phyloP scores from a whole-genome alignment of 2,329 filamentous ascomycete species.

The Aspergillus pseudoviridinutans region DNA sequence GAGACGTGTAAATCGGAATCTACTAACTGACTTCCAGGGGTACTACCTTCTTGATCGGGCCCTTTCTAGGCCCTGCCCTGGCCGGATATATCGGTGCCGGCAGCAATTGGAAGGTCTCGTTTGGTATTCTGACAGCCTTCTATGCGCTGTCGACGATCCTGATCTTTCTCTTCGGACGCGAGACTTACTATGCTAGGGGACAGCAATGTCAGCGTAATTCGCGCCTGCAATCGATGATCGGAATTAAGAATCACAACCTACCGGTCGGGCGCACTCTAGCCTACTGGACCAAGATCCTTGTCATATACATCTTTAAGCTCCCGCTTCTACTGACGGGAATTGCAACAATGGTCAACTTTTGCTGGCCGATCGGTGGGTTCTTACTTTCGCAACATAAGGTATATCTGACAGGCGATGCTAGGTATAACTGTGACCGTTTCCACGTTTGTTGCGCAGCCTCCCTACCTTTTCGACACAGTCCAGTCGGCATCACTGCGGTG shows the following conservation, averaged over 20 bases:
- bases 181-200: slow-evolving; percentile 29
- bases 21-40: slow-evolving; percentile 17
- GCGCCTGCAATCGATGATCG: slow-evolving; percentile 25
- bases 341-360: slow-evolving; percentile 34
- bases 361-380: slow-evolving; percentile 34
- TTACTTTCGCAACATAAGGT: not conserved
- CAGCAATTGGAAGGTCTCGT: slow-evolving; percentile 30
- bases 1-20: not conserved
- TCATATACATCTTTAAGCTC: slow-evolving; percentile 28
- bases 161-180: slow-evolving; percentile 31
- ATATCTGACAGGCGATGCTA: slow-evolving; percentile 1
- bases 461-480: slow-evolving; percentile 33
- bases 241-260: slow-evolving; percentile 27
- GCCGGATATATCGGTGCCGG: slow-evolving; percentile 35
- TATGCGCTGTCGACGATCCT: slow-evolving; percentile 34
- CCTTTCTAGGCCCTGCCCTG: slow-evolving; percentile 35
- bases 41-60: slow-evolving; percentile 35
- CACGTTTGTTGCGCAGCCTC: slow-evolving; percentile 29
- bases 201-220: slow-evolving; percentile 8
- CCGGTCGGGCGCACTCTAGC: slow-evolving; percentile 22
- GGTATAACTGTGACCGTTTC: slow-evolving; percentile 36
- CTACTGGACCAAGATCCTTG: slow-evolving; percentile 21
- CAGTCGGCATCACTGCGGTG: slow-evolving; percentile 36
- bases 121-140: slow-evolving; percentile 32
- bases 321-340: slow-evolving; percentile 29